Evolutionary conservation across 129 eudicot genomes (phyloP), one percentile per base, ranked within the genome.

Genomic region (Chrysanthemum makinoi): DNA sequence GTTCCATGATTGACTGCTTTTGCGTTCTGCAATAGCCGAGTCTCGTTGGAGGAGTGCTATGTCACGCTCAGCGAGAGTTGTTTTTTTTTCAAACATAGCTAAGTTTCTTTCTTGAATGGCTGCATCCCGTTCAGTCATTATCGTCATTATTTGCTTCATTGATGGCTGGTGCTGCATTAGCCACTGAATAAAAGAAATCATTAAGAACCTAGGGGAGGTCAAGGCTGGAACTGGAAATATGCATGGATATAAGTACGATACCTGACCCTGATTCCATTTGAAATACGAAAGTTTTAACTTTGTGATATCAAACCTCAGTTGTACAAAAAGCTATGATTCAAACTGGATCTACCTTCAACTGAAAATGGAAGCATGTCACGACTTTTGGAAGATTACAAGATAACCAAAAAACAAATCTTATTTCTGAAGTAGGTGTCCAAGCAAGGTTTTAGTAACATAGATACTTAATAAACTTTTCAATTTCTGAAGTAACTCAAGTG

Each of bases 141-240:
- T 83, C 53, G 99, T 83, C 97, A 95, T 90, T 77, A 95, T 95
- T 53, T 95, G 99, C 64, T 90, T 90, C 97, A 95, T 95, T 57
- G 99, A 86, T 66, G 97, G 96, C 65, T 91, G 97, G 65, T 94
- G 96, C 80, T 87, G 97, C 97, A 95, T 95, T 49, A 90, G 60
- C 99, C 99, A 95, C 96, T 95, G 89, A 65, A 35, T 6, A 74
- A 76, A 55, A 55, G 28, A 19, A 61, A 1, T 56, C 58, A 48
- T 49, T 49, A 57, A 35, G 49, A 39, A 71, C 28, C 9, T 7
- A 7, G 44, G 4, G 13, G 15, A n/a, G 6, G 22, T 39, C 33
- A 61, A 26, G 26, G n/a, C 10, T 56, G 20, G 62, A 35, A 35
- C 44, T 5, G 44, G 44, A 35, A 64, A 64, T 3, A n/a, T 64